A percentile compares a stretch with the other conserved stretches of the same genome.
phyloP scores from a whole-genome alignment of 768 basidiomycete species.

The Pleurotus platypus region DNA sequence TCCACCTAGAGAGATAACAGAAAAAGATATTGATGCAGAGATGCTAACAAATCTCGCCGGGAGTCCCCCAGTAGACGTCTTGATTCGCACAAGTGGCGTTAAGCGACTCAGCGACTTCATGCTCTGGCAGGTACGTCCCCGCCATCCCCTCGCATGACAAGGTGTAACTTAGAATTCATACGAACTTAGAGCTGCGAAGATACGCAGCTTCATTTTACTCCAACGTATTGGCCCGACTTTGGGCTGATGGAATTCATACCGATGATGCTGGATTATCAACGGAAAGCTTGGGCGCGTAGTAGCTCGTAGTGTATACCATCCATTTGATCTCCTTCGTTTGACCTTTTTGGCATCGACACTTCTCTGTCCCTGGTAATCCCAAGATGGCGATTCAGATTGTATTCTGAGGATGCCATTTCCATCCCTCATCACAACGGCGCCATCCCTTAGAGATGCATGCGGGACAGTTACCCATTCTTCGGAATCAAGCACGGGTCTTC shows the following conservation, averaged over 20 bases:
- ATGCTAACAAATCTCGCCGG: constrained; percentile 62
- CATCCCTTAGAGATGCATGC: no score
- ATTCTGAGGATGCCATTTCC: no score
- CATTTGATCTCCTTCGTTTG: no score
- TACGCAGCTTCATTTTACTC: constrained; percentile 84
- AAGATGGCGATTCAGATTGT: no score
- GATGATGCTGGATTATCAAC: constrained; percentile 85
- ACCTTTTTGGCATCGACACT: no score
- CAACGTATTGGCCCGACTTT: constrained; percentile 91
- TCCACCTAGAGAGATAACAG: constrained; percentile 43
- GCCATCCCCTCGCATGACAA: not conserved
- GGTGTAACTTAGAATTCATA: not conserved
- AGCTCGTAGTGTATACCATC: not conserved
- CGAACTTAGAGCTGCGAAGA: constrained; percentile 65
- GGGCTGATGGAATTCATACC: constrained; percentile 84
- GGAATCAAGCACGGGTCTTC: no score
- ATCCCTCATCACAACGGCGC: no score
- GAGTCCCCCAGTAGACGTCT: constrained; percentile 82
- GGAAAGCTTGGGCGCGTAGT: constrained; percentile 53
- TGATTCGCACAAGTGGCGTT: constrained; percentile 90
- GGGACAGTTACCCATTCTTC: no score
- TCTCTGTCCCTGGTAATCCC: no score
- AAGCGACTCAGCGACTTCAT: constrained; percentile 85
- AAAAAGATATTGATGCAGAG: constrained; percentile 61
- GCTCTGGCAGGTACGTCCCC: constrained; percentile 84